Base-by-base conservation (phyloP, 139 green algal genomes). In the Asterochloris erici region DNA sequence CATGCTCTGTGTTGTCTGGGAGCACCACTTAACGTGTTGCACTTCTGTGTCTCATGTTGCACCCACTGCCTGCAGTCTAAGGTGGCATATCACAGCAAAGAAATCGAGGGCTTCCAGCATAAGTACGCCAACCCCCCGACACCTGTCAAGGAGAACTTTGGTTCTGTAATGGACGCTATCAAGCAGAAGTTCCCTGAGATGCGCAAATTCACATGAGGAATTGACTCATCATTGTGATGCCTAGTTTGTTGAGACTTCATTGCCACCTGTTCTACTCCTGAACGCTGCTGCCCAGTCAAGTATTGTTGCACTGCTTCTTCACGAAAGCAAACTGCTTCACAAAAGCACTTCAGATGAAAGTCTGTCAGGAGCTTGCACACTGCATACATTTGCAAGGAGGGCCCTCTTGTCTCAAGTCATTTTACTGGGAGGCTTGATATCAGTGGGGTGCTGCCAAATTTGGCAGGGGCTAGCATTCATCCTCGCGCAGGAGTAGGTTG, bases 121-220 rank as follows among this genome's bases (percentile, higher is more conserved):
- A 86, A 87, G 10, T 98, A 93, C 83, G 94, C 95, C 63, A 99
- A 99, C 89, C 97, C 96, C n/a, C 97, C 97, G 10, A 90, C 95
- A 15, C 66, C 86, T n/a, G 96, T 98, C 13, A 94, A 92, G 84
- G 93, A 99, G 73, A 86, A 98, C 86, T 91, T 99, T 63, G 95
- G 95, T 15, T 84, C 87, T 19, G 97, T 99, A 12, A 98, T 99
- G 94, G 96, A 99, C 84, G 95, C 94, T 26, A 93, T 98, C 73
- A 84, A 89, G 81, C 79, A 84, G 54, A 90, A 90, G 68, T 92
- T 92, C 54, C 77, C 76, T 9, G 68, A 62, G 60, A 80, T 80
- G 76, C 68, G 68, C 14, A 80, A 70, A 21, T 80, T 70, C 76
- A 80, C 76, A 60, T 80, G 76, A 80, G 6, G 6, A 2, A 10